Base-by-base conservation (phyloP, 2,329 filamentous ascomycete genomes). In the Cladosporium sp. region DNA sequence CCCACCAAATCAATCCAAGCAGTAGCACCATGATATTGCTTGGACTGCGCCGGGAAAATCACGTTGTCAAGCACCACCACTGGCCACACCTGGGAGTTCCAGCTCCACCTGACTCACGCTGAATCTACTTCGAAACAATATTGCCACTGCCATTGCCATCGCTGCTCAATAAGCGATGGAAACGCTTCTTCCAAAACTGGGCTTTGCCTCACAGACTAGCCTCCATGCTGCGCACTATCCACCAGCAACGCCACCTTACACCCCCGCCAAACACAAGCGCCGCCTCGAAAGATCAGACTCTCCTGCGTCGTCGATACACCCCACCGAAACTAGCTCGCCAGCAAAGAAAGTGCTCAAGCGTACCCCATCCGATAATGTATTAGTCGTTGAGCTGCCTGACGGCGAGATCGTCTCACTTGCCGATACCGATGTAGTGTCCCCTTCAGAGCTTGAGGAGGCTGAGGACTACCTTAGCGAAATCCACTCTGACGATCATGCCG, bases 401-500 rank as follows among this genome's bases (percentile, higher is more conserved):
- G 69, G 71, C 65, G 76, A 79, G 58, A 67, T 67, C 7, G 77
- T 73, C 30, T 79, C 56, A 7, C 23, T 46, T 3, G 11, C 32
- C 14, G 56, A 46, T 21, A 72, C 79, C 60, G 79, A 82, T 65
- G 72, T 82, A 64, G 73, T 83, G 23, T 75, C 75, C 43, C 81
- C 81, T 5, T 77, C 81, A 58, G 76, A 81, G 65, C 76, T 73
- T 53, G 79, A 81, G 70, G 80, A 82, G 66, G 79, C 75, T 8
- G 74, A 72, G 36, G 79, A 76, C 56, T 76, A 79, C 18, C 70
- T 67, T 46, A 75, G 49, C 30, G 66, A 51, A 46, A 60, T 43
- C 71, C 59, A 71, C 11, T 46, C 56, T 18, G 56, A 58, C 10
- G 16, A 43, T 26, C 26, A 54, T 21, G 18, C 11, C 3, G 51